Evolutionary conservation across 495 filamentous ascomycete species (phyloP).

Genomic region (Aspergillus nidulans): DNA sequence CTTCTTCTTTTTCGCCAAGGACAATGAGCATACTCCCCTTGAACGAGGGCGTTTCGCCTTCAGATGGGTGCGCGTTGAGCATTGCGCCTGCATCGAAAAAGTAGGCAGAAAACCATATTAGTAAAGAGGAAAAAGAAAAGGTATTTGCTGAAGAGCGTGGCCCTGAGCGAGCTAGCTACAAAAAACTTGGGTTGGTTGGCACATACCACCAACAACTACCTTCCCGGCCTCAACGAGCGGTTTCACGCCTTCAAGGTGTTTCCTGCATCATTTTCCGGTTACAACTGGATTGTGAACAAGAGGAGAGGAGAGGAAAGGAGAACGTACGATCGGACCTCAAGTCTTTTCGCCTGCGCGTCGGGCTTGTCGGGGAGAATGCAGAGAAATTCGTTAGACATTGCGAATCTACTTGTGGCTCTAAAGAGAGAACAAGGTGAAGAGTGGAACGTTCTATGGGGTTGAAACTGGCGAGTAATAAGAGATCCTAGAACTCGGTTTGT

Average conservation of each 20-base stretch:
- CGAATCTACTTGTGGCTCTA: neutral
- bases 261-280: constrained; percentile 13
- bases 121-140: constrained; percentile 6
- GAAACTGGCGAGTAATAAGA: neutral
- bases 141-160: neutral
- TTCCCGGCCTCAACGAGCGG: constrained; percentile 29
- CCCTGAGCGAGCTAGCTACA: neutral
- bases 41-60: constrained; percentile 60
- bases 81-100: constrained; percentile 52
- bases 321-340: constrained; percentile 66
- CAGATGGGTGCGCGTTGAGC: constrained; percentile 60
- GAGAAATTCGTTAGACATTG: constrained; percentile 68
- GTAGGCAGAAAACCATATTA: neutral
- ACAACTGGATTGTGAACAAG: neutral
- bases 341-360: constrained; percentile 59
- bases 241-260: constrained; percentile 33
- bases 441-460: neutral
- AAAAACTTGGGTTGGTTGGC: neutral
- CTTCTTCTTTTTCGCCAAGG: constrained; percentile 60
- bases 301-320: neutral
- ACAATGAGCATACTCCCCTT: constrained; percentile 65
- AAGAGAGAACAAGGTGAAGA: neutral
- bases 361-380: constrained; percentile 77
- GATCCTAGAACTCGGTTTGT: neutral
- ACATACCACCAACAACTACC: constrained; percentile 38